Evolutionary conservation across 305 asterid genomes (phyloP).

Genomic region (Caryopteris hybrid): DNA sequence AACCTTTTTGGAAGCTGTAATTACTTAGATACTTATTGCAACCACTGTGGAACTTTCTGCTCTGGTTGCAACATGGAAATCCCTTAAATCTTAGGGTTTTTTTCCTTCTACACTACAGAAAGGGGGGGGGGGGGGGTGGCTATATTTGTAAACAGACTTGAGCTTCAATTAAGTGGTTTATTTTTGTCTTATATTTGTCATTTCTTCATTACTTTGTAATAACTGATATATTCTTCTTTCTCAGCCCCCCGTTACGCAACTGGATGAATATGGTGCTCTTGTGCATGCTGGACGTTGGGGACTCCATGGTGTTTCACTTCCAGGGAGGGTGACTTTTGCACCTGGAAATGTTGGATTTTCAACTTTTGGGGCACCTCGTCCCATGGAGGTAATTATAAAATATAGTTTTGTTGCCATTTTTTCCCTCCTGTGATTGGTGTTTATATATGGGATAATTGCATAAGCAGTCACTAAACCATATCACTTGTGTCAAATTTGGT

Average conservation of each 20-base stretch:
- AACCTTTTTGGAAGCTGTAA: background rate
- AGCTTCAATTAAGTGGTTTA: background rate
- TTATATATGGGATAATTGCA: background rate
- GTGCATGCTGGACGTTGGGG: conserved; percentile 96
- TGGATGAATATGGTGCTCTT: conserved; percentile 92
- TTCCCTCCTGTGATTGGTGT: background rate
- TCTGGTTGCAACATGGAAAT: background rate
- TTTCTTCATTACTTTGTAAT: background rate
- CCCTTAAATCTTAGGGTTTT: background rate
- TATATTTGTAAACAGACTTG: background rate
- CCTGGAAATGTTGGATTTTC: conserved; percentile 95
- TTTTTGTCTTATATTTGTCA: background rate
- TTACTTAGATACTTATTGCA: background rate
- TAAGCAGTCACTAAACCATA: background rate
- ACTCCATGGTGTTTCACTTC: conserved; percentile 84
- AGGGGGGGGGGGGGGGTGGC: background rate
- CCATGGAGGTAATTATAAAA: conserved; percentile 65
- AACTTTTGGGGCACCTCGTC: conserved; percentile 96
- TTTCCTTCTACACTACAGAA: background rate
- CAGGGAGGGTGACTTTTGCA: conserved; percentile 99
- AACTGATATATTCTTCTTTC: conserved; percentile 18
- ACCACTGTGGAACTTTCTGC: background rate
- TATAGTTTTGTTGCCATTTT: conserved; percentile 7
- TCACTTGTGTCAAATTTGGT: background rate
- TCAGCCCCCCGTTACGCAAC: conserved; percentile 71